phyloP scores from a whole-genome alignment of 805 yeast species.

The Kodamaea jinghongensis region DNA sequence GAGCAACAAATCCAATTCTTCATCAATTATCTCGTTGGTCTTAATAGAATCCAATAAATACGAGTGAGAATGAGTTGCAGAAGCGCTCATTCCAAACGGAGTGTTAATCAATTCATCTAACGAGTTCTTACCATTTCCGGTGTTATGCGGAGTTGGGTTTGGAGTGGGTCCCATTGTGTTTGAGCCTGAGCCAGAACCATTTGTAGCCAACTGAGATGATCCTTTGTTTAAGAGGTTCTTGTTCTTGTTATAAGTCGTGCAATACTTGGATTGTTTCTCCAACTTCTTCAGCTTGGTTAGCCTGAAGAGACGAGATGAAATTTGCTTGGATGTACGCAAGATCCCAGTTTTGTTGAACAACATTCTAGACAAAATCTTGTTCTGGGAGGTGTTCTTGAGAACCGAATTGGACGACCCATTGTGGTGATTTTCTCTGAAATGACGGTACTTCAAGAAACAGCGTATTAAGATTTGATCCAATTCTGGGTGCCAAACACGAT shows the following conservation, averaged over 20 bases:
- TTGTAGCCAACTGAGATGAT: not conserved
- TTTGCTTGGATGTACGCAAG: slow-evolving; percentile 37
- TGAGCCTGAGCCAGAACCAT: not conserved
- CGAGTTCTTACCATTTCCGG: slow-evolving; percentile 5
- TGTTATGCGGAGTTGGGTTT: slow-evolving; percentile 4
- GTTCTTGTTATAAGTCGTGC: slow-evolving; percentile 8
- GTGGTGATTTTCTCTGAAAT: slow-evolving; percentile 26
- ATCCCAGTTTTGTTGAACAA: slow-evolving; percentile 34
- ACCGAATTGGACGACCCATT: slow-evolving; percentile 18
- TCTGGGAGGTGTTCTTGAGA: slow-evolving; percentile 34
- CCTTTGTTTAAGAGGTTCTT: slow-evolving; percentile 1
- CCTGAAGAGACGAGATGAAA: slow-evolving; percentile 28
- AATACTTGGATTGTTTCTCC: slow-evolving; percentile 15
- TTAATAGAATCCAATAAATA: slow-evolving; percentile 17
- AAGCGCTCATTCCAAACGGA: slow-evolving; percentile 23
- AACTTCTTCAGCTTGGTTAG: slow-evolving; percentile 25
- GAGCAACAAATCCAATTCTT: slow-evolving; percentile 29
- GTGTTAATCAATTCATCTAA: slow-evolving; percentile 27
- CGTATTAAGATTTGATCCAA: slow-evolving; percentile 35
- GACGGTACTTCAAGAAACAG: slow-evolving; percentile 33
- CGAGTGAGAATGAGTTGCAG: slow-evolving; percentile 5
- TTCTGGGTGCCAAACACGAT: slow-evolving; percentile 33
- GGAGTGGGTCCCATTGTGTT: slow-evolving; percentile 3
- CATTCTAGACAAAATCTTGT: slow-evolving; percentile 41
- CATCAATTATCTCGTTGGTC: slow-evolving; percentile 26